Percentiles rank a stretch among this genome's conserved stretches.
phyloP scores from a whole-genome alignment of 129 eudicot genomes.

The Tagetes erecta region DNA sequence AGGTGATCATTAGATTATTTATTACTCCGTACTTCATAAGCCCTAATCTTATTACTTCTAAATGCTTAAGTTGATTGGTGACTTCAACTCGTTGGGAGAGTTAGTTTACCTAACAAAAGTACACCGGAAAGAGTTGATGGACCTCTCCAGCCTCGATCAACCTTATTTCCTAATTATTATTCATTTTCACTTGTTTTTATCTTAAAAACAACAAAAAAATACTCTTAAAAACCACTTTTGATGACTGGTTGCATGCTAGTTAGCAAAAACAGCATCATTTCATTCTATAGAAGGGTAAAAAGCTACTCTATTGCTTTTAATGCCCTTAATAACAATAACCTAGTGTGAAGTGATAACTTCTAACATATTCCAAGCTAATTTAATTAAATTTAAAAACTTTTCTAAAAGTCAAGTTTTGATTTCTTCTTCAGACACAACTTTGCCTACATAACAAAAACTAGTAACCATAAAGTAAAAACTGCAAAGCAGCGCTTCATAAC shows the following conservation, averaged over 20 bases:
- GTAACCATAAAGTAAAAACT: not conserved
- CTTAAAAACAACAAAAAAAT: not conserved
- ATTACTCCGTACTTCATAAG: not conserved
- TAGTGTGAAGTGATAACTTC: not conserved
- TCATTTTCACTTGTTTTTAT: not conserved
- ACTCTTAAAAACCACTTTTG: not conserved
- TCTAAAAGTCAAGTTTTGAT: not conserved
- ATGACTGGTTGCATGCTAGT: constrained; percentile 11
- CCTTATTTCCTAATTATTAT: not conserved
- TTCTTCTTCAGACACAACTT: not conserved
- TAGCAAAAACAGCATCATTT: not conserved
- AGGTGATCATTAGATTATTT: not conserved
- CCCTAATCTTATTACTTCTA: not conserved
- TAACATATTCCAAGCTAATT: not conserved
- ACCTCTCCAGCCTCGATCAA: not conserved
- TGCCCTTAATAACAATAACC: not conserved
- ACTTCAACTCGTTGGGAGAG: not conserved
- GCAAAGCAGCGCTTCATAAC: not conserved
- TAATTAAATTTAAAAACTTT: not conserved
- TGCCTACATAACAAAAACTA: constrained; percentile 1
- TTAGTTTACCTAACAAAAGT: not conserved
- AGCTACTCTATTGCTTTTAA: not conserved
- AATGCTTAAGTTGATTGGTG: not conserved
- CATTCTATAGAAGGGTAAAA: not conserved
- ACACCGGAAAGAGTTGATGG: not conserved